These are phyloP conservation scores for Taphrina betulina DNA, from an alignment of 1,139 yeast species.

Conservation along the genomic window DNA sequence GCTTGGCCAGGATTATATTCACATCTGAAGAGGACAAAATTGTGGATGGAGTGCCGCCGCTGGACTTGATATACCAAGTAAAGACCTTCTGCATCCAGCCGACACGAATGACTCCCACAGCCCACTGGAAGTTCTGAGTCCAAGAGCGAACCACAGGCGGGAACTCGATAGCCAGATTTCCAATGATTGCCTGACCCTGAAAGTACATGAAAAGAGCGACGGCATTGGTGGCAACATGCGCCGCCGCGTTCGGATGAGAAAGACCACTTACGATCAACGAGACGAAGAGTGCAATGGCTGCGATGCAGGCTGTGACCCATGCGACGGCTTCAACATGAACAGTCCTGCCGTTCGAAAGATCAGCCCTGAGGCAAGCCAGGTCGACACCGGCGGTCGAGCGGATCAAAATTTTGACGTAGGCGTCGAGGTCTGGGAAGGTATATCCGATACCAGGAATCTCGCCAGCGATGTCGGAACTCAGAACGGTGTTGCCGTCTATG, in stretches of 20 bases:
- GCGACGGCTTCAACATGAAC: slow-evolving; percentile 93
- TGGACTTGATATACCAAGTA: slow-evolving; percentile 94
- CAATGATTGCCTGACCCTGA: slow-evolving; percentile 86
- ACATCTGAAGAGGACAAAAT: slow-evolving; percentile 45
- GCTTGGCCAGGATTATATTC: slow-evolving; percentile 70
- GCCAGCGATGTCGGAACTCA: slow-evolving; percentile 49
- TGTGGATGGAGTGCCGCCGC: slow-evolving; percentile 85
- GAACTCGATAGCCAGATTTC: slow-evolving; percentile 94
- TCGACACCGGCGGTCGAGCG: slow-evolving; percentile 51
- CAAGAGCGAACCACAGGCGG: slow-evolving; percentile 99
- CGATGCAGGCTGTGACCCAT: slow-evolving; percentile 94
- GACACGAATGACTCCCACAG: slow-evolving; percentile 81
- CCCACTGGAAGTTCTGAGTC: slow-evolving; percentile 97
- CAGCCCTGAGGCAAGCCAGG: slow-evolving; percentile 91
- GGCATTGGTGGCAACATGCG: slow-evolving; percentile 94
- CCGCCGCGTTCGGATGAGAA: slow-evolving; percentile 91
- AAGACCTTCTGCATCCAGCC: slow-evolving; percentile 83
- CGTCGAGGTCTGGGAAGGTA: slow-evolving; percentile 91
- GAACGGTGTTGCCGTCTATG: slow-evolving; percentile 54
- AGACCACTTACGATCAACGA: slow-evolving; percentile 83
- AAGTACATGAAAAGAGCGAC: slow-evolving; percentile 89
- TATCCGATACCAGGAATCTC: slow-evolving; percentile 79
- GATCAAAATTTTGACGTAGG: slow-evolving; percentile 74
- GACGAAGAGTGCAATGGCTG: slow-evolving; percentile 81
- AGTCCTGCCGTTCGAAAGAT: slow-evolving; percentile 81